These are phyloP conservation scores for Crithidia fasciculata DNA, from an alignment of 208 protist genomes.

Conservation along the genomic window DNA sequence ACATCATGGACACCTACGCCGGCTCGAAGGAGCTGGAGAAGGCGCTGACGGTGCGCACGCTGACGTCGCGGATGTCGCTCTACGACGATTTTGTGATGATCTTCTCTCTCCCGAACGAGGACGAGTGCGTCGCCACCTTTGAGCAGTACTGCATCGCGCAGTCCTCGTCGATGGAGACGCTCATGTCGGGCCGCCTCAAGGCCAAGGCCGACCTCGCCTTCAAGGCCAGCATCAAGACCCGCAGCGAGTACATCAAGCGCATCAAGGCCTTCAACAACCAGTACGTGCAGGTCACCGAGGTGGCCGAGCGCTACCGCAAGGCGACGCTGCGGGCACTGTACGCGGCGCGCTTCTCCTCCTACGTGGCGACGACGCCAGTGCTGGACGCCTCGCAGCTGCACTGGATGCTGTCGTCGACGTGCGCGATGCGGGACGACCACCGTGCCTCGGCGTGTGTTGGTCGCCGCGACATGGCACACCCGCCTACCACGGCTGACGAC, in stretches of 20 bases:
- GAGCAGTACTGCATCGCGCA: constrained; percentile 60
- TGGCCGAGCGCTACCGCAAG: constrained; percentile 40
- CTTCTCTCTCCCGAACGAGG: constrained; percentile 44
- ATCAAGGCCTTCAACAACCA: constrained; percentile 74
- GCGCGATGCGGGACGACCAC: constrained; percentile 34
- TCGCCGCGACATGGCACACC: not conserved
- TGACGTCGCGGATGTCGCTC: constrained; percentile 78
- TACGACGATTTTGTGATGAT: constrained; percentile 69
- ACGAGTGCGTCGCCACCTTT: constrained; percentile 55
- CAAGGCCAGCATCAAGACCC: constrained; percentile 65
- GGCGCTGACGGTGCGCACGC: constrained; percentile 65
- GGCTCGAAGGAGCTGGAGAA: constrained; percentile 74
- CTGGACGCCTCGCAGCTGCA: constrained; percentile 56
- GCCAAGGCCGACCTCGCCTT: constrained; percentile 71
- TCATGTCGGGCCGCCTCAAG: constrained; percentile 76
- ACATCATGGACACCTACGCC: constrained; percentile 64
- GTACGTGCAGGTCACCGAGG: constrained; percentile 49
- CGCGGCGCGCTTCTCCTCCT: constrained; percentile 60
- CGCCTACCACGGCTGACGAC: too few species aligned
- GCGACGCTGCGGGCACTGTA: constrained; percentile 43
- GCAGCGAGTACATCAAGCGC: constrained; percentile 82
- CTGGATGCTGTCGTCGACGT: constrained; percentile 46
- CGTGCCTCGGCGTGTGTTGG: not conserved
- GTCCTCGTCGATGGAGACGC: constrained; percentile 52
- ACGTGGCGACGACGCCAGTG: constrained; percentile 44